Evolutionary conservation across 1,284 basidiomycete genomes (phyloP).

Genomic region (Wolfiporia cocos): DNA sequence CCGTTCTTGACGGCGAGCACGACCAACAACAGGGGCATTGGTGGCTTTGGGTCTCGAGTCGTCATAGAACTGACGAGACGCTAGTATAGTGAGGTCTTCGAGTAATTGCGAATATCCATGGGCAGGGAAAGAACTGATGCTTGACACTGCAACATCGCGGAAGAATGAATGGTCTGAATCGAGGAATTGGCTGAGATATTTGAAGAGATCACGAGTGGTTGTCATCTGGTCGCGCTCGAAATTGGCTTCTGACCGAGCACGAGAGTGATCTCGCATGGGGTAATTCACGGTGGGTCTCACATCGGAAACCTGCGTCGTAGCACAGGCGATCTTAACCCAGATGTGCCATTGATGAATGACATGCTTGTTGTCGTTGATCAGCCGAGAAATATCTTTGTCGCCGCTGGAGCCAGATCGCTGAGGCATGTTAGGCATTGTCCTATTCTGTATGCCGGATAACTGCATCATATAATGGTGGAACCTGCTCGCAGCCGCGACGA

Average conservation of each 20-base stretch:
- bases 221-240: constrained; percentile 73
- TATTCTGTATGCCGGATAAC: constrained; percentile 57
- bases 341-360: constrained; percentile 85
- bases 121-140: constrained; percentile 82
- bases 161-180: constrained; percentile 82
- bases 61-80: constrained; percentile 79
- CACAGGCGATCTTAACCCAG: constrained; percentile 81
- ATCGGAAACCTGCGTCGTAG: constrained; percentile 71
- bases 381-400: constrained; percentile 45
- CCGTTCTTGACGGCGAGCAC: constrained; percentile 71
- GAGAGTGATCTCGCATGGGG: constrained; percentile 60
- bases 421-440: constrained; percentile 37
- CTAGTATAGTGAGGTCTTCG: constrained; percentile 78
- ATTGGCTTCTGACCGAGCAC: constrained; percentile 66
- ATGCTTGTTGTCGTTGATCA: constrained; percentile 56
- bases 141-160: constrained; percentile 81
- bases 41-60: constrained; percentile 56
- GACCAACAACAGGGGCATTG: constrained; percentile 37
- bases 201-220: constrained; percentile 79
- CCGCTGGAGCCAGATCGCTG: constrained; percentile 30
- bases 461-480: constrained; percentile 65
- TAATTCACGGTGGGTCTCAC: constrained; percentile 46
- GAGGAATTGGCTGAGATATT: constrained; percentile 82
- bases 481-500: constrained; percentile 59
- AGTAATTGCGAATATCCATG: constrained; percentile 76